These are phyloP conservation scores for Irineochytrium annulatum DNA, from an alignment of 192 early-diverging fungal genomes.

Conservation along the genomic window DNA sequence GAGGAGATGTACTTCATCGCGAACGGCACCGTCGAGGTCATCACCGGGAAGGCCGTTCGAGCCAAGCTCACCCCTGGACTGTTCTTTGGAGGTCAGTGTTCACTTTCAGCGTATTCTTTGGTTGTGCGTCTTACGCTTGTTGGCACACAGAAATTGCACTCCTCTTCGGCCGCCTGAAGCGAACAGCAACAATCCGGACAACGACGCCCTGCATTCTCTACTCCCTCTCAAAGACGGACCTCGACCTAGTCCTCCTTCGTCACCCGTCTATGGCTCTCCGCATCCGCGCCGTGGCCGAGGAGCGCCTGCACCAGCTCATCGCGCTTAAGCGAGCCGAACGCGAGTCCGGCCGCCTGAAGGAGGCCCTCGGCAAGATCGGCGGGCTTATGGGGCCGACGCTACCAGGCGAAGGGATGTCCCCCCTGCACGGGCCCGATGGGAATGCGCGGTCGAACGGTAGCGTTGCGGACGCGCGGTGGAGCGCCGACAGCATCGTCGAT, in stretches of 20 bases:
- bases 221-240: conserved; percentile 14
- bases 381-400: neutral
- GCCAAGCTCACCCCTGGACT: conserved; percentile 17
- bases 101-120: neutral
- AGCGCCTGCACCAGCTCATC: conserved; percentile 11
- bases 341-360: neutral
- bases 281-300: conserved; percentile 19
- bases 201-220: conserved; percentile 24
- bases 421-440: neutral
- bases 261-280: conserved; percentile 18
- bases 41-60: conserved; percentile 1
- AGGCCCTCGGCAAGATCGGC: neutral
- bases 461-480: no score
- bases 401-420: no score
- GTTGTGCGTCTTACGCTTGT: neutral
- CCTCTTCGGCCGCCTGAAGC: conserved; percentile 20
- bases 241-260: conserved; percentile 10
- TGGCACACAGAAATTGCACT: conserved; percentile 22
- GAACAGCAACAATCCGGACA: conserved; percentile 26
- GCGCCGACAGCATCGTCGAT: neutral
- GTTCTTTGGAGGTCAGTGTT: conserved; percentile 29
- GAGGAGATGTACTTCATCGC: conserved; percentile 35
- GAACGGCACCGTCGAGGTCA: conserved; percentile 21
- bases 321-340: neutral
- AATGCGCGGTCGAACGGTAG: no score